These are phyloP conservation scores for Solanum virginianum DNA, from an alignment of 257 asterid genomes.

Conservation along the genomic window DNA sequence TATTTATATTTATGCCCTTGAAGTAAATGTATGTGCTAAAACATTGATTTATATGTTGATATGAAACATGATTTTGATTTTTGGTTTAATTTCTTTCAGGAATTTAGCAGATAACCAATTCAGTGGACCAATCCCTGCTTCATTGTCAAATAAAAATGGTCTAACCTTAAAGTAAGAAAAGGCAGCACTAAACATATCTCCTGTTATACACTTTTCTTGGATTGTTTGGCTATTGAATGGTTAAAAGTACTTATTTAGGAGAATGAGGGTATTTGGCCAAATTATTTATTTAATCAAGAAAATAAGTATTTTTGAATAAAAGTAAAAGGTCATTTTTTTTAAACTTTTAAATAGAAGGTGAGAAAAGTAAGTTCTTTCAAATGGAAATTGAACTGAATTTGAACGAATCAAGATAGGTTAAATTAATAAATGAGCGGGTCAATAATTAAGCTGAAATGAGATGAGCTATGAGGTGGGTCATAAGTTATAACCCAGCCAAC, in stretches of 20 bases:
- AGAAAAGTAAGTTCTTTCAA: too few species aligned
- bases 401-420: too few species aligned
- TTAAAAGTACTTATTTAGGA: neutral
- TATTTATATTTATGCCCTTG: too few species aligned
- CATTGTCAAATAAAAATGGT: conserved; percentile 27
- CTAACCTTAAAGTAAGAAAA: conserved; percentile 30
- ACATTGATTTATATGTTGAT: neutral
- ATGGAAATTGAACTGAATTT: too few species aligned
- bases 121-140: conserved; percentile 41
- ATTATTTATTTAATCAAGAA: too few species aligned
- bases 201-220: neutral
- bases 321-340: too few species aligned
- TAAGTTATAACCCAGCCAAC: too few species aligned
- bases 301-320: too few species aligned
- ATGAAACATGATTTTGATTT: neutral
- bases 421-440: too few species aligned
- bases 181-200: neutral
- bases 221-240: neutral
- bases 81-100: conserved; percentile 13
- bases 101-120: conserved; percentile 44
- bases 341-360: neutral
- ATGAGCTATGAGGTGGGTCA: too few species aligned
- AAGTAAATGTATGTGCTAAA: neutral
- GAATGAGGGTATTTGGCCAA: neutral
- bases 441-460: too few species aligned